Conservation (phyloP, 202 grass and related monocot species). For the Setaria italica region DNA sequence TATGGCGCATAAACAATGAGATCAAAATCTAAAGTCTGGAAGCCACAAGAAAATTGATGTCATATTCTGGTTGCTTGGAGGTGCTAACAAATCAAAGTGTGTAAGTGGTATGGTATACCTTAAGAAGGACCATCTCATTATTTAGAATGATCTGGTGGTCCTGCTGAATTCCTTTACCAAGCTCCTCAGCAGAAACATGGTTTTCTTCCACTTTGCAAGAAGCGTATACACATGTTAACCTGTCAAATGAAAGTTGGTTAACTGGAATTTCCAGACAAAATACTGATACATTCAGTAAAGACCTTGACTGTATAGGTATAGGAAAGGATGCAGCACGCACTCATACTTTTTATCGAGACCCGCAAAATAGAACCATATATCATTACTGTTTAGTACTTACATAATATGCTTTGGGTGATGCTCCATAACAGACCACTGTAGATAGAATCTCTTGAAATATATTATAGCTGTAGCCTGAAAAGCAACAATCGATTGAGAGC, state of each 20-base stretch:
- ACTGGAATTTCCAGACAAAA: conserved; percentile 14
- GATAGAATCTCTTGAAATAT: conserved; percentile 99
- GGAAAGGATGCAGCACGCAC: neutral
- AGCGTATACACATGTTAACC: conserved; percentile 98
- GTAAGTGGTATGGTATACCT: conserved; percentile 58
- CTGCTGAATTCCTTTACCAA: conserved; percentile 94
- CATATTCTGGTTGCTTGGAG: conserved; percentile 34
- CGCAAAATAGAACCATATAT: conserved; percentile 23
- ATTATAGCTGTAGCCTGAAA: conserved; percentile 93
- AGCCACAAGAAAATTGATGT: conserved; percentile 39
- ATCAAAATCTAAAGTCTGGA: conserved; percentile 90
- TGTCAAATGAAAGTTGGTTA: conserved; percentile 50
- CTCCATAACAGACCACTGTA: conserved; percentile 96
- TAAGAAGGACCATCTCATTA: conserved; percentile 91
- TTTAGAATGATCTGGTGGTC: conserved; percentile 94
- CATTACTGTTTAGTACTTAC: conserved; percentile 57
- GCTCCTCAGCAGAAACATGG: conserved; percentile 98
- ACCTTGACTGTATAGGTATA: conserved; percentile 10
- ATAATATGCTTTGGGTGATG: conserved; percentile 99
- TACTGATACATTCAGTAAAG: conserved; percentile 33
- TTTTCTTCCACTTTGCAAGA: conserved; percentile 99
- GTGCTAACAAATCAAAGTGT: conserved; percentile 35
- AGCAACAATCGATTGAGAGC: conserved; percentile 28
- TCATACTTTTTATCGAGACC: conserved; percentile 24
- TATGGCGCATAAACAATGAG: conserved; percentile 97